Conservation (phyloP, 2,329 filamentous ascomycete genomes). For the Fusarium euwallaceae region DNA sequence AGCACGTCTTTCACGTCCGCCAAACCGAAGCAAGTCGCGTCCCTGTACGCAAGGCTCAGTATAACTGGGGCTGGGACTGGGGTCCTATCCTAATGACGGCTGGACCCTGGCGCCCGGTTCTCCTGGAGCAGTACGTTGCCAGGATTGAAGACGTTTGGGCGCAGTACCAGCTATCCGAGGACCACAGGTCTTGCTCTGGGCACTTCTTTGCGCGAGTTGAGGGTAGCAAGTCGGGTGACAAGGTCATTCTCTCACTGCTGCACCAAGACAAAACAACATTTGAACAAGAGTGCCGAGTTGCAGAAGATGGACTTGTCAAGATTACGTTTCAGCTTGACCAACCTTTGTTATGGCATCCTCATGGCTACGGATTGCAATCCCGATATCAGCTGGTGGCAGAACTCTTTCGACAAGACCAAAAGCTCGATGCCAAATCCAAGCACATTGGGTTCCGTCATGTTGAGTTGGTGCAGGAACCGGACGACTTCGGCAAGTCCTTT, state of each 20-base stretch:
- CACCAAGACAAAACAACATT: not conserved
- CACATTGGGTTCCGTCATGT: not conserved
- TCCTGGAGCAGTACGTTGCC: conserved; percentile 72
- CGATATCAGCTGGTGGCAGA: not conserved
- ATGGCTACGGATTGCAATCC: not conserved
- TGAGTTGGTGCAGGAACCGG: not conserved
- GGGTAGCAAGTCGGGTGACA: not conserved
- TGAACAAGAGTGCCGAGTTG: not conserved
- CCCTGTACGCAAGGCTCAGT: conserved; percentile 71
- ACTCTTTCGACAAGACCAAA: not conserved
- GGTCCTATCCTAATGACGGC: conserved; percentile 72
- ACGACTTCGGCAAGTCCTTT: conserved; percentile 59
- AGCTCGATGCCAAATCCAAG: not conserved
- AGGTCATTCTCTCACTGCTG: not conserved
- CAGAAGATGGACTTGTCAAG: not conserved
- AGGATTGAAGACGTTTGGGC: conserved; percentile 71
- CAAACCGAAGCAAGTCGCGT: not conserved
- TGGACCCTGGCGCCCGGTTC: conserved; percentile 76
- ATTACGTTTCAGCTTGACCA: not conserved
- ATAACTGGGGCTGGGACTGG: conserved; percentile 81
- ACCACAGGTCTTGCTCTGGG: not conserved
- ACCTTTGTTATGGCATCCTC: not conserved
- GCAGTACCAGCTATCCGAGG: not conserved
- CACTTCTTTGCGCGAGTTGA: not conserved
- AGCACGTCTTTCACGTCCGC: conserved; percentile 37